Conservation (phyloP, 768 basidiomycete species). For the Udeniomyces megalosporus region DNA sequence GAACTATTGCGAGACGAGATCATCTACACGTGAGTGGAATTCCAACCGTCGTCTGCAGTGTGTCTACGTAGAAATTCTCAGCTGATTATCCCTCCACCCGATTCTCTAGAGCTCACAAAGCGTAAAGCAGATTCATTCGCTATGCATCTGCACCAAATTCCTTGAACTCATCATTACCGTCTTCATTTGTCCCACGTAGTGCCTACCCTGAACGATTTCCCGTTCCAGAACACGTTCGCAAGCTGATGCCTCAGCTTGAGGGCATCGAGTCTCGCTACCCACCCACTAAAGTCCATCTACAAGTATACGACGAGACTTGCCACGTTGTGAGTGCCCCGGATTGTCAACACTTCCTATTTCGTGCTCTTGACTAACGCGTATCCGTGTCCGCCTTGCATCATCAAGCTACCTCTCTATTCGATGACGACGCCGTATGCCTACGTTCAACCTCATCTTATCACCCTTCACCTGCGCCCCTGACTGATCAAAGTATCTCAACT, state of each 20-base stretch:
- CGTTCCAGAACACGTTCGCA: constrained; percentile 39
- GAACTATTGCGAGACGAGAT: constrained; percentile 16
- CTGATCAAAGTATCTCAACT: too few species aligned
- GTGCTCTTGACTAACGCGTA: too few species aligned
- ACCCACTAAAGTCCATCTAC: constrained; percentile 70
- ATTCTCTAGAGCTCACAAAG: constrained; percentile 54
- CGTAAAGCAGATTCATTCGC: too few species aligned
- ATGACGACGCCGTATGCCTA: constrained; percentile 10
- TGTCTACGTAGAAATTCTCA: too few species aligned
- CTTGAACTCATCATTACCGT: too few species aligned
- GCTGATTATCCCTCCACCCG: not conserved
- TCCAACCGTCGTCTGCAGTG: not conserved
- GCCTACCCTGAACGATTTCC: constrained; percentile 64
- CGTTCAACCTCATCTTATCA: not conserved
- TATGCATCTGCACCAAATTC: too few species aligned
- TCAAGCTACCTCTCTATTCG: constrained; percentile 5
- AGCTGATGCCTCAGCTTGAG: constrained; percentile 26
- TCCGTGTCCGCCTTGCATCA: too few species aligned
- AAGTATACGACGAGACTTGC: constrained; percentile 53
- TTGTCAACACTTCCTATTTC: too few species aligned
- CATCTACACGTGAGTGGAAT: not conserved
- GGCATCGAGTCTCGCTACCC: constrained; percentile 28
- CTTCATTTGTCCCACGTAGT: too few species aligned
- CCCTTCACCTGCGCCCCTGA: too few species aligned
- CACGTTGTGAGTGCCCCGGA: not conserved